A percentile compares a stretch with the other conserved stretches of the same genome.
phyloP scores from a whole-genome alignment of 805 yeast genomes.

The Metschnikowia sp. region DNA sequence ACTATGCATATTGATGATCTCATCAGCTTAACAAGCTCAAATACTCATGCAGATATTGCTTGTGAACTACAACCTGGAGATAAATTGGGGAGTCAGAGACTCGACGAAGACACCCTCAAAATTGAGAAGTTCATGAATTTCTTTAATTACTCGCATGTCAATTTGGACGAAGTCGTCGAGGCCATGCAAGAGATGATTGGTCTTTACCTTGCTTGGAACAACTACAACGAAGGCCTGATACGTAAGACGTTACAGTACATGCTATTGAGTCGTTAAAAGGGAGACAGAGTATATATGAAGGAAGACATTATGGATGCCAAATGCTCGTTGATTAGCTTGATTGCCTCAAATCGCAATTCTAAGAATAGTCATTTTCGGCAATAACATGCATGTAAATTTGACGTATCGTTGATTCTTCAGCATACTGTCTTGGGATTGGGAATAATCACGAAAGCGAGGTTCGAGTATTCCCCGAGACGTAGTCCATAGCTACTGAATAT shows the following conservation, averaged over 20 bases:
- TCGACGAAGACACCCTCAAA: constrained; percentile 40
- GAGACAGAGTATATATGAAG: not conserved
- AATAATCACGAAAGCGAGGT: too few species aligned
- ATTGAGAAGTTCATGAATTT: constrained; percentile 60
- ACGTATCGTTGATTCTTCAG: too few species aligned
- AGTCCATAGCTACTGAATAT: too few species aligned
- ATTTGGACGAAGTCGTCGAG: constrained; percentile 72
- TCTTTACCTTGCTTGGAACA: constrained; percentile 81
- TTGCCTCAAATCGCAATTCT: not conserved
- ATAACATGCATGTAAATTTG: too few species aligned
- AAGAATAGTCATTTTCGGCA: not conserved
- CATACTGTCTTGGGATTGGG: too few species aligned
- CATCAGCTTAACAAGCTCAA: constrained; percentile 22
- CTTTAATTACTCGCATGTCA: constrained; percentile 72
- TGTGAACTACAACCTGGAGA: constrained; percentile 2
- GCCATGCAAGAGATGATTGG: constrained; percentile 82
- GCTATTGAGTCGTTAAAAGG: constrained; percentile 28
- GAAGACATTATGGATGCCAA: not conserved
- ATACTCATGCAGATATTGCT: not conserved
- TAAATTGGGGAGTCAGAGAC: constrained; percentile 25
- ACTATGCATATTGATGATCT: constrained; percentile 38
- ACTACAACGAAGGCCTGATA: constrained; percentile 67
- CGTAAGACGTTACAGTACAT: constrained; percentile 46
- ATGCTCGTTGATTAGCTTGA: too few species aligned
- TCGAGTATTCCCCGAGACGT: too few species aligned